A percentile compares a stretch with the other conserved stretches of the same genome.
Evolutionary conservation across 2,329 filamentous ascomycete species (phyloP).

Genomic region (Plectosphaerella sp.): DNA sequence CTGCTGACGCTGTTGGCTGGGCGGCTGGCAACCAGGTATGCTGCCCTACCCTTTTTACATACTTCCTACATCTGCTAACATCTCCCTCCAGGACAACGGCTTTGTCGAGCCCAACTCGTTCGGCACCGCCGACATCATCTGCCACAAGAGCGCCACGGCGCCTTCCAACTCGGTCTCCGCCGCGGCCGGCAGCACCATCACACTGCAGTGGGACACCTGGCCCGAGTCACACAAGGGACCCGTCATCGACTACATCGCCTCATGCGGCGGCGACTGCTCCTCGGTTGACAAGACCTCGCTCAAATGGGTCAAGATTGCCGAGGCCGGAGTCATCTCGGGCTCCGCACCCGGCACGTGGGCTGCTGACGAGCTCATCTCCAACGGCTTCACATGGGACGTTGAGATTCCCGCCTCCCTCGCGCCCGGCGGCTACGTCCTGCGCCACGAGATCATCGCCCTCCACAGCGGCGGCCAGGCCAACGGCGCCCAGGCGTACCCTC

Average conservation of each 20-base stretch:
- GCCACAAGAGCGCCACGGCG: constrained; percentile 37
- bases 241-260: constrained; percentile 56
- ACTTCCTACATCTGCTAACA: not conserved
- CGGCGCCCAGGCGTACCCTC: constrained; percentile 47
- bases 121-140: constrained; percentile 38
- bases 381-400: constrained; percentile 40
- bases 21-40: constrained; percentile 22
- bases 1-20: constrained; percentile 27
- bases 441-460: constrained; percentile 52
- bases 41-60: no score
- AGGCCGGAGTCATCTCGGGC: constrained; percentile 42
- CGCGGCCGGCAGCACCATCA: constrained; percentile 53
- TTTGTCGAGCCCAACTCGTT: constrained; percentile 40
- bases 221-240: constrained; percentile 60
- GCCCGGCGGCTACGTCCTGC: constrained; percentile 49
- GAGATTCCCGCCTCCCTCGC: constrained; percentile 41
- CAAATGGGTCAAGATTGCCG: constrained; percentile 56
- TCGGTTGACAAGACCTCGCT: constrained; percentile 45
- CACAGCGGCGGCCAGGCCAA: constrained; percentile 37
- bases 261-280: constrained; percentile 49
- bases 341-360: constrained; percentile 46
- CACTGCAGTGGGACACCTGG: constrained; percentile 62
- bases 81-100: constrained; percentile 24
- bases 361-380: constrained; percentile 43
- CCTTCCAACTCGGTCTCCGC: constrained; percentile 37